phyloP scores from a whole-genome alignment of 495 filamentous ascomycete genomes.

The Ramalina intermedia region DNA sequence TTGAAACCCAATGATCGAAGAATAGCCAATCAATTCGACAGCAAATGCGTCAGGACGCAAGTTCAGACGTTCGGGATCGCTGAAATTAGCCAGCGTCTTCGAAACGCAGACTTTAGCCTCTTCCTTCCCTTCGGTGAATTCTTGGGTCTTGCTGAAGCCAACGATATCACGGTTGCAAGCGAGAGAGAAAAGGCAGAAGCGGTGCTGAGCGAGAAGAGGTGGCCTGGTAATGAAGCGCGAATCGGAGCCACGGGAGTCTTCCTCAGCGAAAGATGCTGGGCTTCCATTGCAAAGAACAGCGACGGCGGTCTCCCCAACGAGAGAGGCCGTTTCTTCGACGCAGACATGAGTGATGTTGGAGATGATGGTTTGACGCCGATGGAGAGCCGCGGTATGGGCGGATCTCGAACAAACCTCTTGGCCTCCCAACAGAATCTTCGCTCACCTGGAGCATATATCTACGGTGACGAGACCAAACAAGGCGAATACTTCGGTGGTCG shows the following conservation, averaged over 20 bases:
- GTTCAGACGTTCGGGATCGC: conserved; percentile 93
- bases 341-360: conserved; percentile 35
- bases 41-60: conserved; percentile 90
- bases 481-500: conserved; percentile 71
- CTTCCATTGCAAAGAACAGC: conserved; percentile 65
- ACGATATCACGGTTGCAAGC: conserved; percentile 73
- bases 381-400: conserved; percentile 38
- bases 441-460: conserved; percentile 43
- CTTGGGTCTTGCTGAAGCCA: conserved; percentile 70
- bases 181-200: conserved; percentile 86
- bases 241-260: conserved; percentile 89
- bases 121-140: conserved; percentile 96
- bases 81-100: conserved; percentile 83
- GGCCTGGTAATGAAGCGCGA: conserved; percentile 82
- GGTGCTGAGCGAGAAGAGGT: conserved; percentile 75
- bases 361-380: conserved; percentile 30
- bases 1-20: conserved; percentile 93
- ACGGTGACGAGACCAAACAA: conserved; percentile 53
- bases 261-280: conserved; percentile 88
- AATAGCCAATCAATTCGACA: conserved; percentile 97
- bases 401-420: conserved; percentile 59
- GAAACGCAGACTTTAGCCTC: conserved; percentile 87
- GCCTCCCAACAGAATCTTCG: conserved; percentile 42
- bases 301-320: conserved; percentile 34
- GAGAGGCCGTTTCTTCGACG: conserved; percentile 19